Evolutionary conservation across 306 rosid species (phyloP).

Genomic region (Dalbergia cultrata): DNA sequence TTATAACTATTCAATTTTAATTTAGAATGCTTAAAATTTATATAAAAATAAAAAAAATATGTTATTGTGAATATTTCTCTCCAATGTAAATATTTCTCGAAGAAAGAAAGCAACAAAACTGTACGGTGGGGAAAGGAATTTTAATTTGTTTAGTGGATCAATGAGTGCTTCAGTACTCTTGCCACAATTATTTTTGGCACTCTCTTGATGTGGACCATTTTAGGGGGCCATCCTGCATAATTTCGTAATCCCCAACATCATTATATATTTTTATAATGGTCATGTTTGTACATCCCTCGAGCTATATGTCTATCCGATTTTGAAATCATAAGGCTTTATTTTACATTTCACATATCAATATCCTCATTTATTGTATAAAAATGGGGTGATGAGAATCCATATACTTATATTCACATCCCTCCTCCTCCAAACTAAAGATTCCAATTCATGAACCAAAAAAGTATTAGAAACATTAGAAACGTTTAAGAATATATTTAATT

Average conservation of each 20-base stretch:
- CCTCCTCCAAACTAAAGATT: background rate
- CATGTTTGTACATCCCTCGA: background rate
- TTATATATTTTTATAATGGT: background rate
- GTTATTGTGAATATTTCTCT: too few species aligned
- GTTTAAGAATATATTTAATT: background rate
- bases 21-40: too few species aligned
- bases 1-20: too few species aligned
- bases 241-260: conserved; percentile 9
- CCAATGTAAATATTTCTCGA: too few species aligned
- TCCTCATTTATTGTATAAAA: too few species aligned
- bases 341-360: too few species aligned
- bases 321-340: background rate
- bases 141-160: conserved; percentile 14
- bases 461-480: background rate
- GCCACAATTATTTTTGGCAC: conserved; percentile 36
- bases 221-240: conserved; percentile 27
- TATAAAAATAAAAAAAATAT: too few species aligned
- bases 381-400: background rate
- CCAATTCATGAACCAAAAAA: background rate
- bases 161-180: conserved; percentile 8
- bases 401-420: background rate
- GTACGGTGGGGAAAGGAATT: conserved; percentile 33
- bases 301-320: background rate
- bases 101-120: background rate
- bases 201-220: conserved; percentile 24